Evolutionary conservation across 495 filamentous ascomycete genomes (phyloP).

Genomic region (Aspergillus avenaceus): DNA sequence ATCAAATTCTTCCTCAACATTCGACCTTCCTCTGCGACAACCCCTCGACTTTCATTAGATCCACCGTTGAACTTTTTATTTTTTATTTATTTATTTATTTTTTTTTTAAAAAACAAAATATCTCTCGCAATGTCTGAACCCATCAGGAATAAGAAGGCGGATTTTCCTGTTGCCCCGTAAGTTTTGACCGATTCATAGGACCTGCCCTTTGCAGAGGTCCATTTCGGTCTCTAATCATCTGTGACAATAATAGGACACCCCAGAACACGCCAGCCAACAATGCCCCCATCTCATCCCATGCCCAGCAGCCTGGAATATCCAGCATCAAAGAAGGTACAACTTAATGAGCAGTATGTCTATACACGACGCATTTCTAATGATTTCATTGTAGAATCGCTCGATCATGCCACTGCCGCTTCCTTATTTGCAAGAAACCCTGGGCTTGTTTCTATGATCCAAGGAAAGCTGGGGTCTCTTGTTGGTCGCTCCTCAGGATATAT

Average conservation of each 20-base stretch:
- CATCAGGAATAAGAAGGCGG: conserved; percentile 84
- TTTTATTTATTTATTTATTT: too few species aligned
- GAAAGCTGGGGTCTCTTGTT: conserved; percentile 87
- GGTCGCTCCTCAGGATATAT: conserved; percentile 97
- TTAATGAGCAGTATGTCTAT: conserved; percentile 17
- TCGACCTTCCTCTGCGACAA: conserved; percentile 22
- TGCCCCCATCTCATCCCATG: conserved; percentile 96
- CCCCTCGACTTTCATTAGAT: conserved; percentile 16
- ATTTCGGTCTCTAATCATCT: conserved; percentile 19
- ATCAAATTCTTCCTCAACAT: conserved; percentile 37
- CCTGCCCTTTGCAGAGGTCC: not conserved
- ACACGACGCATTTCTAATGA: not conserved
- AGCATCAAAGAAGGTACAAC: conserved; percentile 98
- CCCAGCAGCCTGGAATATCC: conserved; percentile 87
- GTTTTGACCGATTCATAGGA: conserved; percentile 34
- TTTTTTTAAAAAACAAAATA: conserved; percentile 8
- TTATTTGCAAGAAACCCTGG: conserved; percentile 92
- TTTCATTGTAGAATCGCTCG: conserved; percentile 69
- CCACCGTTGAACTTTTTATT: too few species aligned
- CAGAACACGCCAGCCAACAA: conserved; percentile 93
- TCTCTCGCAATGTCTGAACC: conserved; percentile 73
- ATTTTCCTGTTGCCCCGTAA: conserved; percentile 80
- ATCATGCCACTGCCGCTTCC: conserved; percentile 79
- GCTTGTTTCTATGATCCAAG: conserved; percentile 94
- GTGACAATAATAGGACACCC: conserved; percentile 62